These are phyloP conservation scores for Parmelia sp. DNA, from an alignment of 495 filamentous ascomycete genomes.

Conservation along the genomic window DNA sequence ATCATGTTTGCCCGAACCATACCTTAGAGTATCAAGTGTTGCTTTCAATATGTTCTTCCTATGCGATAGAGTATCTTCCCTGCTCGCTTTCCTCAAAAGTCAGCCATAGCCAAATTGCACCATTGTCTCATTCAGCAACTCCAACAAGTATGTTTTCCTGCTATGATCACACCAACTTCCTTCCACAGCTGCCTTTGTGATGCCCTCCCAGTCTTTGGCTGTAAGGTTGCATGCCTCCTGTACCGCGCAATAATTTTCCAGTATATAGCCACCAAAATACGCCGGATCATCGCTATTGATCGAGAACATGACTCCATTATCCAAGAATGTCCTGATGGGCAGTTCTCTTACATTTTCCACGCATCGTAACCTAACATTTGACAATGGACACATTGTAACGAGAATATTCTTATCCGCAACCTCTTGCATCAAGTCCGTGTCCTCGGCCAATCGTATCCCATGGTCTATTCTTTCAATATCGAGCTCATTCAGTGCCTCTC, in stretches of 20 bases:
- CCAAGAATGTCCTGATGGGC: constrained; percentile 59
- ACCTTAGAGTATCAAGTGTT: background rate
- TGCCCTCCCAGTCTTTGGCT: constrained; percentile 56
- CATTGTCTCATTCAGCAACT: constrained; percentile 32
- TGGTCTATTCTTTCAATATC: constrained; percentile 63
- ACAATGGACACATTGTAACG: constrained; percentile 66
- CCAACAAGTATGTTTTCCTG: constrained; percentile 38
- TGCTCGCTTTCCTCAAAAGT: background rate
- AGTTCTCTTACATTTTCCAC: constrained; percentile 51
- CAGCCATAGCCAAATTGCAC: constrained; percentile 8
- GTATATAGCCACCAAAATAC: constrained; percentile 73
- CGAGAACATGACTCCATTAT: constrained; percentile 59
- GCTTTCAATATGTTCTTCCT: background rate
- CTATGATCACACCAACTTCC: constrained; percentile 52
- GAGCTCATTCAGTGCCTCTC: constrained; percentile 53
- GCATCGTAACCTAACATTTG: constrained; percentile 61
- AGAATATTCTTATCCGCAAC: constrained; percentile 51
- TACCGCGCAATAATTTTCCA: constrained; percentile 70
- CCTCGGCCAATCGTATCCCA: constrained; percentile 59
- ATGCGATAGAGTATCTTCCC: background rate
- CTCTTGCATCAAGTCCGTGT: constrained; percentile 50
- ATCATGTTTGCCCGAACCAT: background rate
- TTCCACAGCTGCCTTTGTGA: constrained; percentile 55
- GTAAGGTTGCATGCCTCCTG: constrained; percentile 62
- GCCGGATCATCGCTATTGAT: constrained; percentile 75